A percentile compares a stretch with the other conserved stretches of the same genome.
Conservation (phyloP, 805 yeast genomes). For the Hermanozyma aechmeae region DNA sequence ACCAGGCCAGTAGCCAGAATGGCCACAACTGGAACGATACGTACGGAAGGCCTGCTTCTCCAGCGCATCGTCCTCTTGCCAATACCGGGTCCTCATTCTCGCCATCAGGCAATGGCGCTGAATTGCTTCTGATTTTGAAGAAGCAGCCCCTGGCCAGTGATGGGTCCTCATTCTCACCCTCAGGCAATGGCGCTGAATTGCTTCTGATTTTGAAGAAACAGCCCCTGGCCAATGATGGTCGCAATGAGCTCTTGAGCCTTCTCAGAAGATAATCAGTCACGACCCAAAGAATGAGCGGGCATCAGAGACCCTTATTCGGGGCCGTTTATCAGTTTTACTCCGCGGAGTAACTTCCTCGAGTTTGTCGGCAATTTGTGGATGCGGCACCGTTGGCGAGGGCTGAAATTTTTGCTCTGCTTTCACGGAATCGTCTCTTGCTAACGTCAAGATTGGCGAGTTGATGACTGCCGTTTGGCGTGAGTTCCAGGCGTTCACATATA, state of each 20-base stretch:
- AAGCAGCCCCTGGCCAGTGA: conserved; percentile 1
- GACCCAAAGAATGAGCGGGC: conserved; percentile 12
- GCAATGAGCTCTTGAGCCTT: conserved; percentile 12
- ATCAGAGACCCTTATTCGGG: conserved; percentile 1
- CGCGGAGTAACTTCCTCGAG: conserved; percentile 1
- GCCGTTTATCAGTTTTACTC: background rate
- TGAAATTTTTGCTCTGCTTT: background rate
- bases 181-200: conserved; percentile 6
- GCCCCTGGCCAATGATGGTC: background rate
- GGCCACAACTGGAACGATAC: too few relatives aligned
- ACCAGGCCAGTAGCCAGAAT: conserved; percentile 1
- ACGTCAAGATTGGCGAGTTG: conserved; percentile 12
- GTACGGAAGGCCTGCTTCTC: too few relatives aligned
- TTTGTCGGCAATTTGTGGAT: conserved; percentile 1
- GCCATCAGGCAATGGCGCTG: conserved; percentile 4
- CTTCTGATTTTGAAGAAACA: conserved; percentile 12
- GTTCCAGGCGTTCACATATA: conserved; percentile 1
- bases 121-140: conserved; percentile 5
- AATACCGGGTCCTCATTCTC: too few relatives aligned
- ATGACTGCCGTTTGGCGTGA: conserved; percentile 1
- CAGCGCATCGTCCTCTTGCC: too few relatives aligned
- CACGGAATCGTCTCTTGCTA: conserved; percentile 8
- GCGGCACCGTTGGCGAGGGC: conserved; percentile 1
- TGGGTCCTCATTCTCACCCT: conserved; percentile 1
- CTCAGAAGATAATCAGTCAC: conserved; percentile 9